Evolutionary conservation across 1,284 basidiomycete genomes (phyloP).

Genomic region (Heterobasidion occidentale): DNA sequence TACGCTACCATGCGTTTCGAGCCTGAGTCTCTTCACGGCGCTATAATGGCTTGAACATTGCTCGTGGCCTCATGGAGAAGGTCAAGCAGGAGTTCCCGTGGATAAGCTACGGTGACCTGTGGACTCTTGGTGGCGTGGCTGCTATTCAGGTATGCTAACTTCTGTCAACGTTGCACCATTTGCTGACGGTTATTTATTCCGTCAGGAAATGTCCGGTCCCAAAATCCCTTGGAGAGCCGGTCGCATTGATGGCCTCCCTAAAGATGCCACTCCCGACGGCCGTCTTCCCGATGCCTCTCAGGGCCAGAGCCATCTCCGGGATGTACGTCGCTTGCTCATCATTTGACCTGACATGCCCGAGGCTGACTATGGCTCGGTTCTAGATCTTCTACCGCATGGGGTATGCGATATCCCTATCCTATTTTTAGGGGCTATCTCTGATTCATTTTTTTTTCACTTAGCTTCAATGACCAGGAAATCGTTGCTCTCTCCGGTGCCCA

Average conservation of each 20-base stretch:
- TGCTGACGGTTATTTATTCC: background rate
- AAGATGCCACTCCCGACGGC: constrained; percentile 84
- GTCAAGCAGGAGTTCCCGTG: constrained; percentile 83
- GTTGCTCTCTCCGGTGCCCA: constrained; percentile 94
- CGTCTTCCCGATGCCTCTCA: constrained; percentile 89
- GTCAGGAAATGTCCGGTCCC: constrained; percentile 72
- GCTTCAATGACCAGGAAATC: constrained; percentile 95
- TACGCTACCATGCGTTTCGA: constrained; percentile 94
- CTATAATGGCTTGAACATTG: constrained; percentile 80
- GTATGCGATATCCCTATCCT: constrained; percentile 15
- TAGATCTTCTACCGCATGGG: constrained; percentile 93
- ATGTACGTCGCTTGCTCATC: constrained; percentile 32
- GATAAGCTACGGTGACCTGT: constrained; percentile 92
- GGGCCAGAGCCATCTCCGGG: constrained; percentile 80
- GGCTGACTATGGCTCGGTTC: background rate
- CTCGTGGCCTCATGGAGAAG: constrained; percentile 80
- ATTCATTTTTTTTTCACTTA: constrained; percentile 10
- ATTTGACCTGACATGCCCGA: background rate
- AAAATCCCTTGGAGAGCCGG: constrained; percentile 86
- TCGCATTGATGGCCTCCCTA: constrained; percentile 74
- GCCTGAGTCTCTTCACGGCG: constrained; percentile 78
- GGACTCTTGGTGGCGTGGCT: constrained; percentile 85
- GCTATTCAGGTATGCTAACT: constrained; percentile 57
- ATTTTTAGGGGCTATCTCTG: background rate
- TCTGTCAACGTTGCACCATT: background rate